phyloP scores from a whole-genome alignment of 495 filamentous ascomycete genomes.

The Tuber indicum region DNA sequence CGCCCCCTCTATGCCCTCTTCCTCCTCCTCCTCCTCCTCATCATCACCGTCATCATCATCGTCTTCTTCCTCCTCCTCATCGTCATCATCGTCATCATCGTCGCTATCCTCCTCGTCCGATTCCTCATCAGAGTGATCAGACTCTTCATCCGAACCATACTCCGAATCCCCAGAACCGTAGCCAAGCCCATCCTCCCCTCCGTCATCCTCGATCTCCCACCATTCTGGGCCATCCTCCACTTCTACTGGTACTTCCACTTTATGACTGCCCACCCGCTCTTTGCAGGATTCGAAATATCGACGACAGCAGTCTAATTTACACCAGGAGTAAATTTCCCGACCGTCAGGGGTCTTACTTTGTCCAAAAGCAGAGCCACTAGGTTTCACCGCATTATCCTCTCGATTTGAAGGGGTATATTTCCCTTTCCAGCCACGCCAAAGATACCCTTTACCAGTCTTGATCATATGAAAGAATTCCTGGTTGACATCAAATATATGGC shows the following conservation, averaged over 20 bases:
- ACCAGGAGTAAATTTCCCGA: not conserved
- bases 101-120: slow-evolving; percentile 13
- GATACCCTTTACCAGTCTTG: slow-evolving; percentile 7
- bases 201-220: slow-evolving; percentile 29
- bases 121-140: slow-evolving; percentile 9
- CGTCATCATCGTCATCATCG: slow-evolving; percentile 6
- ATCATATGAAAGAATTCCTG: slow-evolving; percentile 19
- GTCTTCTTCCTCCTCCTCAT: slow-evolving; percentile 10
- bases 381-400: slow-evolving; percentile 7
- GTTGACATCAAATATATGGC: slow-evolving; percentile 1
- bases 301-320: slow-evolving; percentile 7
- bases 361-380: slow-evolving; percentile 19
- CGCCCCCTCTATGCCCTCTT: not conserved
- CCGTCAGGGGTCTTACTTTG: slow-evolving; percentile 4
- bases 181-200: not conserved
- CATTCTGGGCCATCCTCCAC: slow-evolving; percentile 11
- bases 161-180: slow-evolving; percentile 3
- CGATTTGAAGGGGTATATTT: slow-evolving; percentile 20
- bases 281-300: not conserved
- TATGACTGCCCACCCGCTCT: not conserved
- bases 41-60: slow-evolving; percentile 12
- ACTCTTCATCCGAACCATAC: slow-evolving; percentile 9
- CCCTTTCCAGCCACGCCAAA: slow-evolving; percentile 29
- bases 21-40: slow-evolving; percentile 10
- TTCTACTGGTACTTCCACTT: not conserved